A percentile compares a stretch with the other conserved stretches of the same genome.
phyloP scores from a whole-genome alignment of 2,329 filamentous ascomycete species.

The Stromatinia cepivora region DNA sequence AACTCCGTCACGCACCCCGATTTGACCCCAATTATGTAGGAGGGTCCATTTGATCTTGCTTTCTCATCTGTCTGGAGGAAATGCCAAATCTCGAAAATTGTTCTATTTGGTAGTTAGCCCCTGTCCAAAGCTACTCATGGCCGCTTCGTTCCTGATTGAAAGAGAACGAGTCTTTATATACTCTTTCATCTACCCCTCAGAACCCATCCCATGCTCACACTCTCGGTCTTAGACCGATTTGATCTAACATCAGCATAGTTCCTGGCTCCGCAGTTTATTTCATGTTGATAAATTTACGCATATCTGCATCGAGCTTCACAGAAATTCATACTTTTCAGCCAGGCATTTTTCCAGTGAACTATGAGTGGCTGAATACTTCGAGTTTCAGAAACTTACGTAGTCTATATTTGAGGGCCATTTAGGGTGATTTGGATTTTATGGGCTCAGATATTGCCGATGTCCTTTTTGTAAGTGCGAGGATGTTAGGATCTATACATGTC shows the following conservation, averaged over 20 bases:
- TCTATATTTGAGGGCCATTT: not conserved
- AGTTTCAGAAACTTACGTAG: slow-evolving; percentile 6
- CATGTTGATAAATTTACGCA: not conserved
- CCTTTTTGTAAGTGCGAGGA: slow-evolving; percentile 5
- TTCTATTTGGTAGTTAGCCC: not conserved
- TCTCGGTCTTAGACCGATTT: not conserved
- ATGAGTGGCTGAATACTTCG: not conserved
- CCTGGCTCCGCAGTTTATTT: not conserved
- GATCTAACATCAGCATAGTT: not conserved
- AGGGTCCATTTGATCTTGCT: not conserved
- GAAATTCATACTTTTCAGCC: no score
- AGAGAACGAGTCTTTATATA: not conserved
- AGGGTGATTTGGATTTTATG: not conserved
- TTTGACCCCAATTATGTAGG: not conserved
- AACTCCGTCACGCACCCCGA: slow-evolving; percentile 1
- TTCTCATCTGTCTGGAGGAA: not conserved
- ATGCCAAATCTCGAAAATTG: slow-evolving; percentile 1
- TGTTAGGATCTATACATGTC: not conserved
- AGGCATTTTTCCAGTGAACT: not conserved
- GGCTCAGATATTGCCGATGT: not conserved
- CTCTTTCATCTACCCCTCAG: not conserved
- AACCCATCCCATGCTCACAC: slow-evolving; percentile 5
- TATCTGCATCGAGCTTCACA: not conserved
- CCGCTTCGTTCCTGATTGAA: slow-evolving; percentile 4
- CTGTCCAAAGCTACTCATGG: not conserved